Conservation (phyloP, 2,329 filamentous ascomycete species). For the Monosporascus sp. region DNA sequence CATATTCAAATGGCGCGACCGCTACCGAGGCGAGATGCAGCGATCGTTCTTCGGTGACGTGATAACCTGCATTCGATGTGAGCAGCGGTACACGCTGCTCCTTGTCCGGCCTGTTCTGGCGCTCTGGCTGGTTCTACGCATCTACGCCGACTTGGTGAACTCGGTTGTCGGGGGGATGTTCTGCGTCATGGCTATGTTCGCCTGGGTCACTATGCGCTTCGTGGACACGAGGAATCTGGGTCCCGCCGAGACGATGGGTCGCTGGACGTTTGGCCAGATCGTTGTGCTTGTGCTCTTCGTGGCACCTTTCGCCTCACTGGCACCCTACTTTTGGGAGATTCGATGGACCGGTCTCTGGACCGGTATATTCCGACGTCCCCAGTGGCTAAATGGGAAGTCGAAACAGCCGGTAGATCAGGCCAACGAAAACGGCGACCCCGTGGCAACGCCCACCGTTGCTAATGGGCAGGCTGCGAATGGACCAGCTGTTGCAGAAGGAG, state of each 20-base stretch:
- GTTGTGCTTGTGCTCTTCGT: slow-evolving; percentile 13
- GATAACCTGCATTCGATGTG: slow-evolving; percentile 19
- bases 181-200: slow-evolving; percentile 11
- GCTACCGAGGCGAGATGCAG: slow-evolving; percentile 17
- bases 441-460: neutral
- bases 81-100: slow-evolving; percentile 19
- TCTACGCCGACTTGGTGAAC: slow-evolving; percentile 18
- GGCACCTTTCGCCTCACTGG: slow-evolving; percentile 12
- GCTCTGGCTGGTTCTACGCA: slow-evolving; percentile 19
- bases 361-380: neutral
- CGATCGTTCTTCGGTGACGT: slow-evolving; percentile 11
- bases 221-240: slow-evolving; percentile 12
- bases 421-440: neutral
- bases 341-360: slow-evolving; percentile 2
- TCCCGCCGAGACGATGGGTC: slow-evolving; percentile 3
- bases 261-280: slow-evolving; percentile 16
- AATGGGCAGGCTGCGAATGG: neutral
- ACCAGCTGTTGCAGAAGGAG: neutral
- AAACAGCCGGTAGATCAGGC: neutral
- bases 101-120: slow-evolving; percentile 17
- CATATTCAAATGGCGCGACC: slow-evolving; percentile 16
- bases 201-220: slow-evolving; percentile 16
- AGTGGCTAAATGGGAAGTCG: slow-evolving; percentile 1
- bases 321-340: slow-evolving; percentile 7
- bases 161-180: slow-evolving; percentile 16